These are phyloP conservation scores for Crotalaria pallida DNA, from an alignment of 306 rosid genomes.

Conservation along the genomic window DNA sequence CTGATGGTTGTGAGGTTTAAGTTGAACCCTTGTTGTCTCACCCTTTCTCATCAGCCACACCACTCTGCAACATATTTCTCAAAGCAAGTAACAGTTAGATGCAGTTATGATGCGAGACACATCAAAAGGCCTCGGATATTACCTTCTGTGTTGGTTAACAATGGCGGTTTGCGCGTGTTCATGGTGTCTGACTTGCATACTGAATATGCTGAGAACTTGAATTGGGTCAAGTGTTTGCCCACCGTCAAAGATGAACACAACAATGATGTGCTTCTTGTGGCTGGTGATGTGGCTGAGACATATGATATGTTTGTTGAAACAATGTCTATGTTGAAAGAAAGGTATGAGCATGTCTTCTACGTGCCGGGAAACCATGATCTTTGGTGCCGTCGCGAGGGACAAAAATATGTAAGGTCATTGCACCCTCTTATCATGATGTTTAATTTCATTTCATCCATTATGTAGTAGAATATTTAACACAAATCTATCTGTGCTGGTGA, in stretches of 20 bases:
- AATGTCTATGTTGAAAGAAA: constrained; percentile 70
- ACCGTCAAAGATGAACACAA: constrained; percentile 24
- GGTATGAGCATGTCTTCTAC: constrained; percentile 62
- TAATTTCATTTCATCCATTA: background rate
- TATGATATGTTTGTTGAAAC: constrained; percentile 51
- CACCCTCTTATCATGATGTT: constrained; percentile 5
- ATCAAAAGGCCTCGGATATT: constrained; percentile 43
- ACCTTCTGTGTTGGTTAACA: constrained; percentile 37
- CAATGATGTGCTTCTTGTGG: constrained; percentile 71
- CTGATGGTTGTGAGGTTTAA: constrained; percentile 41
- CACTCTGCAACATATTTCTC: constrained; percentile 24
- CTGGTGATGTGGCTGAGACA: constrained; percentile 85
- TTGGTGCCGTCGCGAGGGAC: constrained; percentile 68
- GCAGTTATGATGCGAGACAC: constrained; percentile 28
- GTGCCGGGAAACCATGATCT: constrained; percentile 90
- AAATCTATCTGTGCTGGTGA: background rate
- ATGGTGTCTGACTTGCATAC: constrained; percentile 84
- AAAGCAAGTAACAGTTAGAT: constrained; percentile 23
- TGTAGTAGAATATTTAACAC: background rate
- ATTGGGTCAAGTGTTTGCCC: constrained; percentile 61
- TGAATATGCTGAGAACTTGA: constrained; percentile 76
- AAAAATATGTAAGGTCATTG: constrained; percentile 49
- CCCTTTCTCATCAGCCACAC: constrained; percentile 28
- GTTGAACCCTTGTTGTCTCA: constrained; percentile 35
- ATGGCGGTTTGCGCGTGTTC: constrained; percentile 53